phyloP scores from a whole-genome alignment of 1,284 basidiomycete genomes.

The Volvariella surrecta region DNA sequence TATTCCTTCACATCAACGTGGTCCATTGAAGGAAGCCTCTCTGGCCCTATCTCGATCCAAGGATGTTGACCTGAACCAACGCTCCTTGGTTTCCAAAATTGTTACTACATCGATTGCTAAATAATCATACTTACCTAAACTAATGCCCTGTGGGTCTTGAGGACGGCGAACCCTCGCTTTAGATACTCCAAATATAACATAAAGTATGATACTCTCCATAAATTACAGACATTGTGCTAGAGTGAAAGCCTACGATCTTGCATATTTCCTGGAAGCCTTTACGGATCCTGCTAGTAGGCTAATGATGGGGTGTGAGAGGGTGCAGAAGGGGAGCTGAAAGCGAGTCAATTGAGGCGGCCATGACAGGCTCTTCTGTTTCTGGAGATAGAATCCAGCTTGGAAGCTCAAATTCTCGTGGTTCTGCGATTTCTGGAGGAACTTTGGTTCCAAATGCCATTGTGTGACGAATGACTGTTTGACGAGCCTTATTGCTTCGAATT shows the following conservation, averaged over 20 bases:
- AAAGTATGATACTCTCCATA: conserved; percentile 2
- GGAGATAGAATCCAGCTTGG: conserved; percentile 17
- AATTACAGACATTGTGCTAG: neutral
- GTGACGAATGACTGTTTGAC: conserved; percentile 41
- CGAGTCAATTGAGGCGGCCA: too few relatives aligned
- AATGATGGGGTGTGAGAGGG: too few relatives aligned
- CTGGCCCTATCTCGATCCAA: conserved; percentile 34
- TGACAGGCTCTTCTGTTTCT: conserved; percentile 4
- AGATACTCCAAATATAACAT: neutral
- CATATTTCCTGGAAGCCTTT: neutral
- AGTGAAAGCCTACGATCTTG: neutral
- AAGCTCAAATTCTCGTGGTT: conserved; percentile 19
- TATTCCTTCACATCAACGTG: conserved; percentile 20
- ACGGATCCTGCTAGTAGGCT: too few relatives aligned
- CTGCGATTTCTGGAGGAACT: conserved; percentile 18
- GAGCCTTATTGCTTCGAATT: conserved; percentile 34
- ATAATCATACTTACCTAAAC: too few relatives aligned
- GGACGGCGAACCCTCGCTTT: too few relatives aligned
- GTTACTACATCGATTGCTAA: conserved; percentile 13
- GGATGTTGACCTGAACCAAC: conserved; percentile 26
- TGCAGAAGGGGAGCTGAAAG: too few relatives aligned
- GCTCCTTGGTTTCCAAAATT: neutral
- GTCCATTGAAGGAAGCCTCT: conserved; percentile 31
- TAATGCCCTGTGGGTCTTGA: too few relatives aligned
- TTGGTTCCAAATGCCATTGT: conserved; percentile 45